Base-by-base conservation (phyloP, 345 rosid genomes). In the Adansonia digitata region DNA sequence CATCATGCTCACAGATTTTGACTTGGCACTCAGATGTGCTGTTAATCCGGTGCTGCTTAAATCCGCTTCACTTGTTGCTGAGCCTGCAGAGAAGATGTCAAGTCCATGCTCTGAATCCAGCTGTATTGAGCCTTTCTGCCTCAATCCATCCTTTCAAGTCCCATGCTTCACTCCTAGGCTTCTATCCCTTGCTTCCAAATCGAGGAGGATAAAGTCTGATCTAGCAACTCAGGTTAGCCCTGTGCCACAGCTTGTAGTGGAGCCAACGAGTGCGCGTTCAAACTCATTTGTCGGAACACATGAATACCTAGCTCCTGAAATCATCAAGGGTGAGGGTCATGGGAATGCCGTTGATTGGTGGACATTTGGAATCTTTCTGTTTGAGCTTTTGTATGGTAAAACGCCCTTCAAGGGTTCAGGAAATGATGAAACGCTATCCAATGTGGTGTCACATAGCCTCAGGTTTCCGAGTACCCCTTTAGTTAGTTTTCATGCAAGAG, bases 271-370 rank as follows among this genome's bases (percentile, higher is more conserved):
- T 56, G 97, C 93, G 8, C 79, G 97, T 53, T 91, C 97, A 7
- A 91, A 91, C 80, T 91, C 97, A 69, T 91, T 91, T 70, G 97
- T 91, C 0, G 97, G 97, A 53, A 89, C 94, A 9, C 89, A 89
- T 27, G 97, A 91, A 71, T 91, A 91, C 82, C 85, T 91, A 55
- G 92, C 93, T 46, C 97, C 97, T 8, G 97, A 91, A 78, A 91
- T 91, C 73, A 83, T 91, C 87, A 89, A 89, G 78, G 88, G 91
- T 10, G 92, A 91, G 63, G 94, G 92, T 56, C 97, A 91, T 74
- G 96, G 96, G 66, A 89, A 85, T 74, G 86, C 96, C 18, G 96
- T 91, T 53, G 96, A 91, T 74, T 91, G 96, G 96, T 91, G 96
- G 93, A 91, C 89, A 4, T 89, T 85, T n/a, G 96, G 96, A 17